phyloP scores from a whole-genome alignment of 2,329 filamentous ascomycete species.

The Emydomyces testavorans region DNA sequence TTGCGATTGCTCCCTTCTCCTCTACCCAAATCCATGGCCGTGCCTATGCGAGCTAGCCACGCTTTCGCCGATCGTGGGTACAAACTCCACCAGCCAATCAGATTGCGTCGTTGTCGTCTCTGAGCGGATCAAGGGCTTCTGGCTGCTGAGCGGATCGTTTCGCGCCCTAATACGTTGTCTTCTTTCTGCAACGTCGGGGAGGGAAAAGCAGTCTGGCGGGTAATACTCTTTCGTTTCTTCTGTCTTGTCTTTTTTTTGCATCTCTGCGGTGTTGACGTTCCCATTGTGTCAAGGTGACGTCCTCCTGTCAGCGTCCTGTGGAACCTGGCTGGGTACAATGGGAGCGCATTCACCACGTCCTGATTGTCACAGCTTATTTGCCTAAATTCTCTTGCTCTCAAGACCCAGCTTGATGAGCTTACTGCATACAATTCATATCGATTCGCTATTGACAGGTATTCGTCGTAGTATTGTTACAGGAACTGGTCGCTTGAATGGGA shows the following conservation, averaged over 20 bases:
- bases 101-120: not conserved
- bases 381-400: not conserved
- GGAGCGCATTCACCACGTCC: not conserved
- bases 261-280: too few species aligned
- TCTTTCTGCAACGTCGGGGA: not conserved
- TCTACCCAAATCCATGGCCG: constrained; percentile 7
- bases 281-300: not conserved
- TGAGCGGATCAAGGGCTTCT: constrained; percentile 2
- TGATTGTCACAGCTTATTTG: too few species aligned
- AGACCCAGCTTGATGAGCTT: not conserved
- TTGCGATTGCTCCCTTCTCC: not conserved
- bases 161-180: not conserved
- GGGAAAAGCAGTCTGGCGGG: not conserved
- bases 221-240: not conserved
- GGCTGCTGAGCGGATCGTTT: constrained; percentile 1
- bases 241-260: not conserved
- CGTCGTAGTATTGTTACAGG: constrained; percentile 1
- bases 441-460: not conserved
- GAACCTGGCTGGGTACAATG: constrained; percentile 1
- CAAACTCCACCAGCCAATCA: constrained; percentile 3
- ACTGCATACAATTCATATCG: not conserved
- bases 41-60: constrained; percentile 12
- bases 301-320: not conserved
- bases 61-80: constrained; percentile 11
- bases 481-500: constrained; percentile 10